Base-by-base conservation (phyloP, 164 flowering plant genomes). In the Kalanchoe fedtschenkoi region DNA sequence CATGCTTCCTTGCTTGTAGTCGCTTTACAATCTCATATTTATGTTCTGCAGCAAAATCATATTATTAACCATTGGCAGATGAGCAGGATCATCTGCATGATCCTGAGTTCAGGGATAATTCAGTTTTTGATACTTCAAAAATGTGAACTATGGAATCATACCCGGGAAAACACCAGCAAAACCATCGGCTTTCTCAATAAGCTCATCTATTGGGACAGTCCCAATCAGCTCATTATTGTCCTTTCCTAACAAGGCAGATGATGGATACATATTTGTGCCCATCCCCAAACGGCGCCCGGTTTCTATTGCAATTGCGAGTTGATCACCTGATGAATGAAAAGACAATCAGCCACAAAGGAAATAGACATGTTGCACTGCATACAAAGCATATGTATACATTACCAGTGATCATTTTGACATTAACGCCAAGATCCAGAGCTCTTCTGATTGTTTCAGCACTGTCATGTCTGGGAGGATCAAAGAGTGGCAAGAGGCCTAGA, bases 91-190 rank as follows among this genome's bases (percentile, higher is more conserved):
- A 51, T 24, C 56, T 24, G 32, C 32, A 51, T 4, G 28, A 53
- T 34, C 58, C 55, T 56, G n/a, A 34, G 55, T 69, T 15, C 37
- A 28, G 17, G 43, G 21, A 66, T 24, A 7, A 44, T 33, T 16
- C 32, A 22, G 26, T 32, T 32, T 41, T 22, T 26, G 7, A 29
- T 33, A 16, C 24, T 46, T 17, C 11, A 46, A 35, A 11, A 13
- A 32, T 9, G 39, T 1, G 15, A 15, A 15, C 19, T 16, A 62
- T 17, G 8, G 6, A 61, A 58, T 63, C 34, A 28, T 83, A 91
- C 93, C 97, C 61, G 97, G 95, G 64, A 87, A 87, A 65, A 87
- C 96, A 63, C 90, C 92, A 69, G 97, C 95, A 77, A 91, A 91
- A 26, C 90, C 97, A 80, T 90, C 96, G 58, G 96, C 93, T 61